Evolutionary conservation across 2,329 filamentous ascomycete species (phyloP).

Genomic region (Fusarium solani-melongenae): DNA sequence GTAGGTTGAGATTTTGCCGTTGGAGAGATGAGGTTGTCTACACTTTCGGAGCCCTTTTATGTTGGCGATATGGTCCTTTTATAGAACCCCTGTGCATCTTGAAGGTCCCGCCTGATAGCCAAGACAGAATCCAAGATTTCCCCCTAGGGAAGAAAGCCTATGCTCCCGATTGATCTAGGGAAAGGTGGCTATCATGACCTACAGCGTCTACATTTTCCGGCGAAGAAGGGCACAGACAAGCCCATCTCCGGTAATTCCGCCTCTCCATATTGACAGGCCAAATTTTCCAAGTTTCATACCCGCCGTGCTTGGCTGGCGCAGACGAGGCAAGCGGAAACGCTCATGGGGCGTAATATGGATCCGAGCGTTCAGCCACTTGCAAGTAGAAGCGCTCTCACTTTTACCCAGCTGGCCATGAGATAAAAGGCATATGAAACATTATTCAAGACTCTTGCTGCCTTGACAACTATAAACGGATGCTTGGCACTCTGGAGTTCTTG

Average conservation of each 20-base stretch:
- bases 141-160: neutral
- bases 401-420: too few relatives aligned
- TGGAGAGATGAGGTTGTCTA: neutral
- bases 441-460: too few relatives aligned
- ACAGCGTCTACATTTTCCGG: neutral
- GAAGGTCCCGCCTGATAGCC: neutral
- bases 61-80: neutral
- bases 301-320: too few relatives aligned
- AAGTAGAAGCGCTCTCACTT: too few relatives aligned
- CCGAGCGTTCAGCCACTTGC: too few relatives aligned
- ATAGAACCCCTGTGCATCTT: neutral
- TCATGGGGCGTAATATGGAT: too few relatives aligned
- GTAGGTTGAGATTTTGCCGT: neutral
- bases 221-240: neutral
- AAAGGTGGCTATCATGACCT: neutral
- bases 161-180: neutral
- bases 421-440: too few relatives aligned
- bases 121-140: neutral
- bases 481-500: too few relatives aligned
- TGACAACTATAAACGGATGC: too few relatives aligned
- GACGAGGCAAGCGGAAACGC: too few relatives aligned
- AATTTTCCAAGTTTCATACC: too few relatives aligned
- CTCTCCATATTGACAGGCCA: too few relatives aligned
- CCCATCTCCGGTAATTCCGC: neutral
- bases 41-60: neutral